Evolutionary conservation across 495 filamentous ascomycete genomes (phyloP), one percentile per base, ranked within the genome.

Genomic region (Penicillium coffeae): DNA sequence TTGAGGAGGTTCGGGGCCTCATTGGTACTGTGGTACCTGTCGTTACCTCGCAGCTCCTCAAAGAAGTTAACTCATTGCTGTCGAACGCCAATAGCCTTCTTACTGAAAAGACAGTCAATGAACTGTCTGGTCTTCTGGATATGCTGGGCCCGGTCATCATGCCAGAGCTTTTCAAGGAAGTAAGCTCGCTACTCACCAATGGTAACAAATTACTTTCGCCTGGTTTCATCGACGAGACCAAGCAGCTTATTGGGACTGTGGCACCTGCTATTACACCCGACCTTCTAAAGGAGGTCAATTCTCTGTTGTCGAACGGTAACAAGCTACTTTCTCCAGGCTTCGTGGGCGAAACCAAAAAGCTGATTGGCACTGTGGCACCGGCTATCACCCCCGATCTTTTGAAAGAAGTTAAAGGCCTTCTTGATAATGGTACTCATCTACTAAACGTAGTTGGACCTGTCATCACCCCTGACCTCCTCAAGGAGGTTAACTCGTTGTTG

Each of bases 331-430:
- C 71, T 52, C 33, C 57, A 1, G 65, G 61, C 34, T 74, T 74
- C 19, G 60, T 77, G 41, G 69, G 74, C 43, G 68, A 76, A 56
- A 75, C 75, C 7, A 62, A 71, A n/a, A n/a, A n/a, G n/a, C n/a
- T n/a, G n/a, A n/a, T n/a, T n/a, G n/a, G n/a, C n/a, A n/a, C n/a
- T n/a, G n/a, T n/a, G n/a, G n/a, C n/a, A n/a, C n/a, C n/a, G n/a
- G n/a, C n/a, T n/a, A n/a, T n/a, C 14, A 68, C 60, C n/a, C 48
- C 55, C 6, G 46, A 50, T 39, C 55, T 48, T 43, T 59, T 54
- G 47, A 66, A n/a, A n/a, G n/a, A n/a, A n/a, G n/a, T n/a, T n/a
- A n/a, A n/a, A n/a, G n/a, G n/a, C n/a, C n/a, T n/a, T n/a, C n/a
- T n/a, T n/a, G n/a, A n/a, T n/a, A n/a, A n/a, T n/a, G n/a, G n/a